phyloP scores from a whole-genome alignment of 2,329 filamentous ascomycete species.

The Metarhizium humberi region DNA sequence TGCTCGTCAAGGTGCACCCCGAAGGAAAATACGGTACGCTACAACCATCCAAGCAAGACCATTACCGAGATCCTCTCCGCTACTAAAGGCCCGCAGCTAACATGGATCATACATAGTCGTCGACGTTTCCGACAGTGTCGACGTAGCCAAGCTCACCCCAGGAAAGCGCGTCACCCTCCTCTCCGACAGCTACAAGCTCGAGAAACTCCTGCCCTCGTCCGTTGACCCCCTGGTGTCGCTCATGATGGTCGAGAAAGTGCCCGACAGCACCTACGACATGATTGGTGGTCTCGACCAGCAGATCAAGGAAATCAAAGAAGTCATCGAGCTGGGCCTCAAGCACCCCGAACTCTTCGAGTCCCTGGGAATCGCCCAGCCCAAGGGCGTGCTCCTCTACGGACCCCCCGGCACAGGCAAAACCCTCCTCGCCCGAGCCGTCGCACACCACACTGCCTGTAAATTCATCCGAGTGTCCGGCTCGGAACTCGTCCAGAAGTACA shows the following conservation, averaged over 20 bases:
- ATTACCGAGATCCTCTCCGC: too few species aligned
- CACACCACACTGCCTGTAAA: slow-evolving; percentile 97
- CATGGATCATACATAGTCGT: slow-evolving; percentile 54
- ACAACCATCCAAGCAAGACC: background rate
- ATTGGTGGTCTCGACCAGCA: slow-evolving; percentile 98
- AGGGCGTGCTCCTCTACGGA: slow-evolving; percentile 93
- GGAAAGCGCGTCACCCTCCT: slow-evolving; percentile 96
- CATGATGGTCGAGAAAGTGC: slow-evolving; percentile 99
- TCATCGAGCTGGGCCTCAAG: slow-evolving; percentile 96
- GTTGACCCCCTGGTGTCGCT: slow-evolving; percentile 97
- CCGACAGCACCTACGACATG: slow-evolving; percentile 99
- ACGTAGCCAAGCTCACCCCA: slow-evolving; percentile 89
- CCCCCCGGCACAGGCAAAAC: slow-evolving; percentile 97
- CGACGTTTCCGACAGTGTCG: slow-evolving; percentile 88
- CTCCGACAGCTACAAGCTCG: slow-evolving; percentile 96
- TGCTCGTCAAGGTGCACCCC: slow-evolving; percentile 96
- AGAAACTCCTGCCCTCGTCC: slow-evolving; percentile 96
- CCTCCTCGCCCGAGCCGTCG: slow-evolving; percentile 85
- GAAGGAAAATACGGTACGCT: slow-evolving; percentile 94
- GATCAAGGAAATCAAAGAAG: slow-evolving; percentile 99
- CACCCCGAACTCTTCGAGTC: slow-evolving; percentile 98
- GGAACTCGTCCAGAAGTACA: slow-evolving; percentile 98
- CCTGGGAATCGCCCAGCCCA: slow-evolving; percentile 96
- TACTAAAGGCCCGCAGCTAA: background rate
- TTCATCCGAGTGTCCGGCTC: slow-evolving; percentile 96